Percentiles rank a stretch among this genome's conserved stretches.
phyloP scores from a whole-genome alignment of 2,329 filamentous ascomycete genomes.

The Annulohypoxylon truncatum region DNA sequence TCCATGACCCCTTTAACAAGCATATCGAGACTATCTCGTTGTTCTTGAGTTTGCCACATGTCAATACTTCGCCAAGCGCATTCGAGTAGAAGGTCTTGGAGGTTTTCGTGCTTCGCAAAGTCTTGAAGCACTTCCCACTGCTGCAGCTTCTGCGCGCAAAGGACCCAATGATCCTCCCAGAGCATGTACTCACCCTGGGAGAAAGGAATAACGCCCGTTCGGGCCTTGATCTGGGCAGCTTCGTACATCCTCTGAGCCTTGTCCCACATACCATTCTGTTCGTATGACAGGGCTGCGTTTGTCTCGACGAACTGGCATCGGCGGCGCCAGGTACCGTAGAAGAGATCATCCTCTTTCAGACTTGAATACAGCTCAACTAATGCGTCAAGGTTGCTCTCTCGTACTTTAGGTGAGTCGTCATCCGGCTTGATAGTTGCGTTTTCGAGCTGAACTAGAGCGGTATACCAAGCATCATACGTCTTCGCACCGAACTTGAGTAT shows the following conservation, averaged over 20 bases:
- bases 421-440: slow-evolving; percentile 86
- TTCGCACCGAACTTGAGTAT: slow-evolving; percentile 95
- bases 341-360: slow-evolving; percentile 94
- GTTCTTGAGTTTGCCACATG: slow-evolving; percentile 88
- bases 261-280: slow-evolving; percentile 99
- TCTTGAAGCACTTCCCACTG: slow-evolving; percentile 99
- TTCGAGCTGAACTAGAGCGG: slow-evolving; percentile 89
- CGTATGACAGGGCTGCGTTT: slow-evolving; percentile 95
- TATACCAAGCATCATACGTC: slow-evolving; percentile 97
- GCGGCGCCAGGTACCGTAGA: slow-evolving; percentile 96
- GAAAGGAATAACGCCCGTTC: slow-evolving; percentile 95
- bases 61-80: slow-evolving; percentile 96
- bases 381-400: slow-evolving; percentile 95
- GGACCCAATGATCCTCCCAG: slow-evolving; percentile 99
- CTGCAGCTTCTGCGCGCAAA: slow-evolving; percentile 97
- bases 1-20: slow-evolving; percentile 98
- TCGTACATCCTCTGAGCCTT: slow-evolving; percentile 98
- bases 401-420: slow-evolving; percentile 83
- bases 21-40: slow-evolving; percentile 88
- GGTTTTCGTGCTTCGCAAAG: slow-evolving; percentile 98
- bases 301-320: slow-evolving; percentile 97
- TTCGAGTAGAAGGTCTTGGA: slow-evolving; percentile 94
- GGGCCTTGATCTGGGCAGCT: slow-evolving; percentile 94
- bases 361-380: slow-evolving; percentile 92
- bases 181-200: slow-evolving; percentile 98